Evolutionary conservation across 768 basidiomycete species (phyloP).

Genomic region (Boletus rex-veris): DNA sequence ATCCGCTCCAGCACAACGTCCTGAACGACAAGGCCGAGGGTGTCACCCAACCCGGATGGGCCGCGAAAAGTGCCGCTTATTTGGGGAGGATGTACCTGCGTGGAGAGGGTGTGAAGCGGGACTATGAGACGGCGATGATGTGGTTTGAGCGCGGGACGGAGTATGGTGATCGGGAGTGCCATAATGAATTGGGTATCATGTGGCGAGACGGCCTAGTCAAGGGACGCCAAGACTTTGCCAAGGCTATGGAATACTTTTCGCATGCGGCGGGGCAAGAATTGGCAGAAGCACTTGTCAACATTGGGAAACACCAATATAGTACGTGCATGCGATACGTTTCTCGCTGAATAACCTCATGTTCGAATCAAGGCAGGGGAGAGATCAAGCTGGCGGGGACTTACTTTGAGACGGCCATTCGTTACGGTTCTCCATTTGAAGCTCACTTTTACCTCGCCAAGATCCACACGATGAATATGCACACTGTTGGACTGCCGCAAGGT

Average conservation of each 20-base stretch:
- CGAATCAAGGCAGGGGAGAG: conserved; percentile 62
- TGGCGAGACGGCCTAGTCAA: conserved; percentile 83
- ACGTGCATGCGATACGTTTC: conserved; percentile 12
- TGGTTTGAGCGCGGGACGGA: conserved; percentile 91
- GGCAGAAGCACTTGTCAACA: conserved; percentile 87
- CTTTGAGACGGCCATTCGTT: conserved; percentile 81
- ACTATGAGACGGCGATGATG: conserved; percentile 74
- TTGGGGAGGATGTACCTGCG: conserved; percentile 91
- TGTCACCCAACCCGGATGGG: conserved; percentile 52
- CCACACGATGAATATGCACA: conserved; percentile 55
- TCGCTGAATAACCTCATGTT: conserved; percentile 3
- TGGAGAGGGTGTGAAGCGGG: conserved; percentile 85
- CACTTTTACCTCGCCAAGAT: conserved; percentile 91
- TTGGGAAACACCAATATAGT: conserved; percentile 80
- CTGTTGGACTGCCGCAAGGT: conserved; percentile 40
- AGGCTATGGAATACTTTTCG: conserved; percentile 64
- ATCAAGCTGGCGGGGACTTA: conserved; percentile 59
- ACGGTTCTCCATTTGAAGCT: conserved; percentile 91
- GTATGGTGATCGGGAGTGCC: conserved; percentile 81
- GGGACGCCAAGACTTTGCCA: conserved; percentile 62
- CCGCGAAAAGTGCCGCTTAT: conserved; percentile 80
- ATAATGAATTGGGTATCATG: conserved; percentile 89
- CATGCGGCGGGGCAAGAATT: conserved; percentile 84
- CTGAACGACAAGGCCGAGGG: conserved; percentile 48
- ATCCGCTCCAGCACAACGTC: conserved; percentile 45